Evolutionary conservation across 2,329 filamentous ascomycete genomes (phyloP), one percentile per base, ranked within the genome.

Genomic region (Hypoxylon sp.): DNA sequence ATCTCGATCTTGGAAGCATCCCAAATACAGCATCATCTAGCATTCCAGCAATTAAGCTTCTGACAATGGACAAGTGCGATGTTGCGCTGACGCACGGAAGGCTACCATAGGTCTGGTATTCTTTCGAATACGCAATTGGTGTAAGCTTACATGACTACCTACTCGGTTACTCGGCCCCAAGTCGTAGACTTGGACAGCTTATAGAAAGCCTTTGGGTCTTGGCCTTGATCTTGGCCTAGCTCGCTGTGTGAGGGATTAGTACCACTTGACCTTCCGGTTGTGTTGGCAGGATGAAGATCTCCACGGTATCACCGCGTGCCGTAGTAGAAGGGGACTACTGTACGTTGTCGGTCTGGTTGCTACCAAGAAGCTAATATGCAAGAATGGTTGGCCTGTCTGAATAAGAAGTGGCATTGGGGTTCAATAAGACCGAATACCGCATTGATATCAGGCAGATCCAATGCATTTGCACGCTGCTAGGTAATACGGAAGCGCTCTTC

Each of bases 21-120:
- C 46, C 46, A 44, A 48, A 55, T 29, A 37, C 31, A 33, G 44
- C 46, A n/a, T 39, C 48, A 58, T 65, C 33, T 39, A 63, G 53
- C 53, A 17, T 63, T 39, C 54, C 17, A 22, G 44, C 55, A 55
- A 56, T 58, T 63, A 70, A 66, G 65, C 62, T 68, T 68, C 65
- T 61, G 53, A 63, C 68, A 39, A 48, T 47, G 42, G 24, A 65
- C 66, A 63, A 26, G 62, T 65, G 48, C 48, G n/a, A 67, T 67
- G 56, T 61, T 35, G 47, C 29, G 37, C 22, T 57, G 35, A 37
- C 35, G 53, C 53, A 62, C 47, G 55, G 48, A 22, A 62, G 42
- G 24, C 24, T 60, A 65, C 48, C 61, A 48, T 37, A 57, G n/a
- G 46, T 22, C 57, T 59, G 62, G 60, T 55, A 53, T 14, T 61